Base-by-base conservation (phyloP, 139 green algal species). In the Picochlorum sp. region DNA sequence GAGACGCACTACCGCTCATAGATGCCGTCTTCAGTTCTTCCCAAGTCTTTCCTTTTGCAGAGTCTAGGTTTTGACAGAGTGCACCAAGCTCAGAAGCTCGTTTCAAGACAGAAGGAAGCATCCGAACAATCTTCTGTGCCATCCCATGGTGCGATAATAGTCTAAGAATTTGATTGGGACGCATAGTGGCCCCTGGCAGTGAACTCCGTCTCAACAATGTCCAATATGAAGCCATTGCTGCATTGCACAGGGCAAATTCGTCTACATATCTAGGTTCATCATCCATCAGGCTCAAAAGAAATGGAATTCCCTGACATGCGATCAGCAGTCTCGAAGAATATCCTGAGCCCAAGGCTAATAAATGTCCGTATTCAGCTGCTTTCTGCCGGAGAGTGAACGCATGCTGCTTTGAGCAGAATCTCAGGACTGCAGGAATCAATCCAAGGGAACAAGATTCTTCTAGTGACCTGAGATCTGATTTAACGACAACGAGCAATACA, bases 281-380 rank as follows among this genome's bases (percentile, higher is more conserved):
- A 31, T 70, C 63, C 7, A 70, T 33, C 63, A 70, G 44, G 28
- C 49, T 40, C 33, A 59, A 50, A 29, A 61, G 26, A 37, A 50
- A 65, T 9, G 32, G 33, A 57, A 49, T 50, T 43, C 64, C 58
- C 61, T 74, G 65, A 57, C 83, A 94, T 1, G 83, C 76, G 6
- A 94, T 65, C 30, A 94, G 60, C 67, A 88, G 74, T 32, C 81
- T 72, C 44, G 87, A 64, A 18, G 75, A 83, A 31, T 62, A 9
- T 5, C 13, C n/a, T 13, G 54, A 44, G 24, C 29, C 45, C 12
- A 33, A 33, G 33, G 50, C 13, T 29, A 90, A 74, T 55, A 65
- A 49, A 41, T 77, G 45, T 35, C 87, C 33, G 55, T 93, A 86
- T 22, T 32, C 29, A 22, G 79, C 86, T 4, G 84, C 80, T 41